Percentiles rank a stretch among this genome's conserved stretches.
phyloP scores from a whole-genome alignment of 371 early-diverging fungal genomes.

The Lichtheimia hyalospora region DNA sequence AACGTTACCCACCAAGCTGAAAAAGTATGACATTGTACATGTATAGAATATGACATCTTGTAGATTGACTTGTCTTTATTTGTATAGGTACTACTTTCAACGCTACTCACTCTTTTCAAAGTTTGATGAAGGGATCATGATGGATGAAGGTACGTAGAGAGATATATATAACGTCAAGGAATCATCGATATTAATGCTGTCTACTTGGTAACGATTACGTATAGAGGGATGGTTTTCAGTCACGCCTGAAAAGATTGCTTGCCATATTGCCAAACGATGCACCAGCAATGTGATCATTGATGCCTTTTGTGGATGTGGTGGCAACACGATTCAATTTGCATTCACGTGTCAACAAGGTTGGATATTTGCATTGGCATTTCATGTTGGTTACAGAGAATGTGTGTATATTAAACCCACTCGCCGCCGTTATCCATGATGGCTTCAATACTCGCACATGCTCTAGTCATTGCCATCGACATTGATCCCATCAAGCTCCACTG shows the following conservation, averaged over 20 bases:
- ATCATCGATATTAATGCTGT: no score
- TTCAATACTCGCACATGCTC: not conserved
- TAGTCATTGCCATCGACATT: slow-evolving; percentile 93
- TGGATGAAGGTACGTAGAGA: slow-evolving; percentile 75
- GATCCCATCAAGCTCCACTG: slow-evolving; percentile 78
- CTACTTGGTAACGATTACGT: no score
- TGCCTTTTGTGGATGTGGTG: slow-evolving; percentile 95
- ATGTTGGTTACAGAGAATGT: no score
- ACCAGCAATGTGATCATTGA: slow-evolving; percentile 77
- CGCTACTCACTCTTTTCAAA: slow-evolving; percentile 79
- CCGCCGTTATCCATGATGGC: not conserved
- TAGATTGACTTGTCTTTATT: not conserved
- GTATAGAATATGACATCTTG: not conserved
- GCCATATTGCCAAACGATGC: slow-evolving; percentile 79
- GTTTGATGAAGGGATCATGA: slow-evolving; percentile 82
- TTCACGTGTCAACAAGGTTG: slow-evolving; percentile 70
- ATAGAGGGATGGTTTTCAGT: slow-evolving; percentile 95
- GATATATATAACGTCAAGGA: no score
- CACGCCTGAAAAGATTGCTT: slow-evolving; percentile 90
- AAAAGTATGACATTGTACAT: slow-evolving; percentile 20
- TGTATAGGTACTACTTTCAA: slow-evolving; percentile 79
- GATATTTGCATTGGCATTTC: no score
- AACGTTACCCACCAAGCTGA: slow-evolving; percentile 25
- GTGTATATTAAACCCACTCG: not conserved
- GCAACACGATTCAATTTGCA: slow-evolving; percentile 96